Conservation (phyloP, 768 basidiomycete genomes). For the Lactarius sanguifluus region DNA sequence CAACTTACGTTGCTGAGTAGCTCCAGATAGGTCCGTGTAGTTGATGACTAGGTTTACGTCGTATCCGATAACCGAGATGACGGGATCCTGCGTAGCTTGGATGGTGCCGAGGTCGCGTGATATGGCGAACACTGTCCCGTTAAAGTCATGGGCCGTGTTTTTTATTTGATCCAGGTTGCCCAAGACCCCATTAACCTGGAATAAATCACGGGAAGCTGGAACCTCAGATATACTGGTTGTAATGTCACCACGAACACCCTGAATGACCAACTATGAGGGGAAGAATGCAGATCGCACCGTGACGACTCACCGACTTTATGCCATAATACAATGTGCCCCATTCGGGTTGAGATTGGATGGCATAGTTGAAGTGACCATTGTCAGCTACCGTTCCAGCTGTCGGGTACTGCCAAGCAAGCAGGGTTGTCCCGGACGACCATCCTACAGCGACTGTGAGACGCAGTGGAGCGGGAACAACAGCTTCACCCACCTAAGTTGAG, state of each 20-base stretch:
- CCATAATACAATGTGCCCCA: conserved; percentile 22
- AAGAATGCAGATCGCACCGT: neutral
- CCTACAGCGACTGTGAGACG: neutral
- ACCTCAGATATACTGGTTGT: conserved; percentile 23
- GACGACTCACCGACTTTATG: conserved; percentile 17
- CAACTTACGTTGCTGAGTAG: conserved; percentile 36
- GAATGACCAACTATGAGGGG: neutral
- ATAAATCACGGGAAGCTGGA: conserved; percentile 23
- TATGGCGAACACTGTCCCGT: conserved; percentile 28
- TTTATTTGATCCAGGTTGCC: neutral
- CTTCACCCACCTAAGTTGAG: conserved; percentile 37
- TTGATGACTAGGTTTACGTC: too few species aligned
- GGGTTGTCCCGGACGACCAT: too few species aligned
- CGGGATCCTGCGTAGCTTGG: conserved; percentile 23
- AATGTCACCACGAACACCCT: conserved; percentile 1
- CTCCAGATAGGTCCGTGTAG: too few species aligned
- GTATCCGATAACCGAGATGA: conserved; percentile 35
- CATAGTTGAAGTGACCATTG: too few species aligned
- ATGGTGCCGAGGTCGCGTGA: conserved; percentile 33
- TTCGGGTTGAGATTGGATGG: too few species aligned
- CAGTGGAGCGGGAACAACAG: neutral
- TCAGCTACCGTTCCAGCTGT: too few species aligned
- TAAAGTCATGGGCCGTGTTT: too few species aligned
- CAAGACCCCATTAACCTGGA: conserved; percentile 26
- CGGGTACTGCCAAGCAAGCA: too few species aligned